These are phyloP conservation scores for Fusarium abutilonis DNA, from an alignment of 2,329 filamentous ascomycete species.

Conservation along the genomic window DNA sequence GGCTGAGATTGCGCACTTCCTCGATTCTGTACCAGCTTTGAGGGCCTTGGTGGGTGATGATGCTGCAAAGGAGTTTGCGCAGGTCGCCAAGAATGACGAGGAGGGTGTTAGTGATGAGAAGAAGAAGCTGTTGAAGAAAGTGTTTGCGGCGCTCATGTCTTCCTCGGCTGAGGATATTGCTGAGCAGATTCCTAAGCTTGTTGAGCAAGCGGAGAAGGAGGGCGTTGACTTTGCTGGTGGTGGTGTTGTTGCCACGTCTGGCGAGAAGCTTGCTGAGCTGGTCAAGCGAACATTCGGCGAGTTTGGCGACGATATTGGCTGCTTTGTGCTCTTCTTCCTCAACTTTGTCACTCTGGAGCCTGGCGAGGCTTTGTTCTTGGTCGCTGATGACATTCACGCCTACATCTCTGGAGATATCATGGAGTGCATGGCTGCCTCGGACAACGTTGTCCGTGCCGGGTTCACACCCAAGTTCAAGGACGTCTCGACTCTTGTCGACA, in stretches of 20 bases:
- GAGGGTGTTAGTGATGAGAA: constrained; percentile 65
- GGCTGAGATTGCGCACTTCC: constrained; percentile 85
- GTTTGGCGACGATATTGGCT: constrained; percentile 89
- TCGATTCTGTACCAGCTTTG: constrained; percentile 67
- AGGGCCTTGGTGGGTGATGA: constrained; percentile 73
- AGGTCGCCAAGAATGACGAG: constrained; percentile 56
- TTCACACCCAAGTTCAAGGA: constrained; percentile 99
- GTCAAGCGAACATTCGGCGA: constrained; percentile 80
- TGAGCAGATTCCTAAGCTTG: constrained; percentile 71
- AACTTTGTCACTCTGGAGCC: constrained; percentile 90
- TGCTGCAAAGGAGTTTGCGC: constrained; percentile 65
- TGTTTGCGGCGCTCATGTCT: constrained; percentile 85
- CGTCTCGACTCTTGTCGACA: constrained; percentile 84
- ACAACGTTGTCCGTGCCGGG: constrained; percentile 96
- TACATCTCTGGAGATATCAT: constrained; percentile 95
- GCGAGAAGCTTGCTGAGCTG: constrained; percentile 78
- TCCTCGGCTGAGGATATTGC: constrained; percentile 68
- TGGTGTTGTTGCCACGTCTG: constrained; percentile 73
- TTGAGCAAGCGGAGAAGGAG: constrained; percentile 74
- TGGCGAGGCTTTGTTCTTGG: constrained; percentile 94
- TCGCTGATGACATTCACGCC: constrained; percentile 96
- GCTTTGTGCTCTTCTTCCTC: constrained; percentile 96
- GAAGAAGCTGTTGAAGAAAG: constrained; percentile 79
- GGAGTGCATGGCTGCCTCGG: constrained; percentile 98
- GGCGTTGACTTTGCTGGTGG: constrained; percentile 78